Base-by-base conservation (phyloP, 139 green algal genomes). In the Haematococcus sp. region DNA sequence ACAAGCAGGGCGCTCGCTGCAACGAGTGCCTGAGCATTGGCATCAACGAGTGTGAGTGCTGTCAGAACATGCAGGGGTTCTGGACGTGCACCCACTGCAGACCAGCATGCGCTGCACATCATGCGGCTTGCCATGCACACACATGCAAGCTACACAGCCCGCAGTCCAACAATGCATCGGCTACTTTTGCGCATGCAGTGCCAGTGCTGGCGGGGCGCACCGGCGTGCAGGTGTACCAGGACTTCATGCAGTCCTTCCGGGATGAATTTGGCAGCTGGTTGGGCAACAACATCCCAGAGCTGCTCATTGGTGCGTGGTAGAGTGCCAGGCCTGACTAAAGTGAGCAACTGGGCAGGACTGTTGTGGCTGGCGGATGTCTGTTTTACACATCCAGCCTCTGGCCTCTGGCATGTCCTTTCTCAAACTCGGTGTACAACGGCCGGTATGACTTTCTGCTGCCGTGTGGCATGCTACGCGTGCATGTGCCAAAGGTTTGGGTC, bases 201-300 rank as follows among this genome's bases (percentile, higher is more conserved):
- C 86, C 88, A 0, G 86, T 90, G 51, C 83, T 98, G 35, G n/a
- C n/a, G 0, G 92, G 93, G 0, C 84, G 93, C 32, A 97, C 90
- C 13, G 90, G 90, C 3, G 28, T 98, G 35, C 75, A 96, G 44
- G 86, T 83, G n/a, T 98, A 97, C 82, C 54, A 43, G 11, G 94
- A 95, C 71, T 91, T 98, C 56, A 91, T 97, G 73, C 31, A 51
- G 11, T 87, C 89, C 0, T 98, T 98, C 76, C 68, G 76, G 4
- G 74, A 89, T 43, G 78, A 87, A 56, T 93, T 96, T 58, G 43
- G 70, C 30, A 22, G 78, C 51, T 52, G 91, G 51, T 73, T 87
- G 49, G 91, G 91, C 73, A 70, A 1, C 34, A 61, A 67, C 25
- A 80, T 87, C 25, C 67, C 61, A 20, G 78, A 87, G 60, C 66